These are phyloP conservation scores for Musa troglodytarum DNA, from an alignment of 176 grass and related monocot species.

Conservation along the genomic window DNA sequence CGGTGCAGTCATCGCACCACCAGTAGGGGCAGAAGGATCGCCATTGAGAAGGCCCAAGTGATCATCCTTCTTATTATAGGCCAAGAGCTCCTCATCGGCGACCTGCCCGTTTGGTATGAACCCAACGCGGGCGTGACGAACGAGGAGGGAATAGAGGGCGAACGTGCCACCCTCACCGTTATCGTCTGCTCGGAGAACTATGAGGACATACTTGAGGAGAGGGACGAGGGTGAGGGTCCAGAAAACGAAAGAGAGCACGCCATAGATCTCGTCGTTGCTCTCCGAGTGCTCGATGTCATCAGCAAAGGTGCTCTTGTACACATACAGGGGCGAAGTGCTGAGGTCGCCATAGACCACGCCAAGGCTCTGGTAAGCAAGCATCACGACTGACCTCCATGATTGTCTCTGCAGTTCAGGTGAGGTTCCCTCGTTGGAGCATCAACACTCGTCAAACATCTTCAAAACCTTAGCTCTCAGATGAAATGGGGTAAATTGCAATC, in stretches of 20 bases:
- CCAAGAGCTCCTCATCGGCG: constrained; percentile 34
- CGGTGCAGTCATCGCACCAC: neutral
- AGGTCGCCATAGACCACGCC: constrained; percentile 90
- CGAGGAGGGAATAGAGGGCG: constrained; percentile 90
- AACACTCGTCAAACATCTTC: neutral
- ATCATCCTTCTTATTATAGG: constrained; percentile 31
- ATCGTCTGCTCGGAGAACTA: constrained; percentile 86
- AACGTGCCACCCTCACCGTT: constrained; percentile 92
- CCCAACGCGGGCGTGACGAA: constrained; percentile 51
- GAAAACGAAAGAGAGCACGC: constrained; percentile 92
- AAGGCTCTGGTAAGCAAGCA: constrained; percentile 84
- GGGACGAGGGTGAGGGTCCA: constrained; percentile 89
- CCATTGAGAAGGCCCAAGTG: neutral
- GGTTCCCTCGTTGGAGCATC: neutral
- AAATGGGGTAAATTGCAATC: neutral
- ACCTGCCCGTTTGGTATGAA: constrained; percentile 46
- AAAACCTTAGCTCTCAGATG: neutral
- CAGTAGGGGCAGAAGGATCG: neutral
- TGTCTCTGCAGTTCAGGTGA: constrained; percentile 19
- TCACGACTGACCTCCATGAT: constrained; percentile 41
- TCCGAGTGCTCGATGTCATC: constrained; percentile 78
- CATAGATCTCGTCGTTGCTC: constrained; percentile 95
- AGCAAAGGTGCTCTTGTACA: constrained; percentile 78
- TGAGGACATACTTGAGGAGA: constrained; percentile 75
- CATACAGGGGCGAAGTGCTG: constrained; percentile 81